Evolutionary conservation across 352 stramenopile species (phyloP).

Genomic region (Pythium coloratum): DNA sequence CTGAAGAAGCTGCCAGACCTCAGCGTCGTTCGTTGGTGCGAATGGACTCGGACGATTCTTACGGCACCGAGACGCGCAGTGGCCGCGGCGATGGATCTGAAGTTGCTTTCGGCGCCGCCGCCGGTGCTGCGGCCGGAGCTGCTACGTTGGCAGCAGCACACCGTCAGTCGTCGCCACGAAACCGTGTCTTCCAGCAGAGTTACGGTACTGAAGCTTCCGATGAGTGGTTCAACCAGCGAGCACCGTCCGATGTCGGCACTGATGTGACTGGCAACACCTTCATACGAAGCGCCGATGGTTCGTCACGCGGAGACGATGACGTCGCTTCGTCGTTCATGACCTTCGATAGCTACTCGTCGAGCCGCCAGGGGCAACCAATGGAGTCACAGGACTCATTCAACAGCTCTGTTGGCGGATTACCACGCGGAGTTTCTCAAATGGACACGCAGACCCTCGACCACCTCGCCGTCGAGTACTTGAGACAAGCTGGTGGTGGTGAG

Average conservation of each 20-base stretch:
- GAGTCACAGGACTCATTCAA: conserved; percentile 20
- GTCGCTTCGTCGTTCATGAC: conserved; percentile 27
- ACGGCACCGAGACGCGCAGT: conserved; percentile 5
- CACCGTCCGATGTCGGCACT: conserved; percentile 23
- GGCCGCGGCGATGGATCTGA: conserved; percentile 3
- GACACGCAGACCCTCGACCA: conserved; percentile 22
- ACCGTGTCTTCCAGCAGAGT: conserved; percentile 7
- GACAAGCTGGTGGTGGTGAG: conserved; percentile 28
- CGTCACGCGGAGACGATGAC: conserved; percentile 19
- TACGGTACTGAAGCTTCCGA: conserved; percentile 15
- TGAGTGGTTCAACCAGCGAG: conserved; percentile 27
- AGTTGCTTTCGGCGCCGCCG: not conserved
- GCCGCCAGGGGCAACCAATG: conserved; percentile 4
- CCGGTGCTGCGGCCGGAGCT: not conserved
- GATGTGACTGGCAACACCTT: conserved; percentile 9
- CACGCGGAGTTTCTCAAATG: conserved; percentile 2
- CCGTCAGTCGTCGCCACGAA: conserved; percentile 1
- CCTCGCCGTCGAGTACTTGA: conserved; percentile 32
- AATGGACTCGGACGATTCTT: conserved; percentile 27
- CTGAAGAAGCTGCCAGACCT: conserved; percentile 11
- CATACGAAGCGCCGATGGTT: conserved; percentile 1
- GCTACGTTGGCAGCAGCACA: conserved; percentile 2
- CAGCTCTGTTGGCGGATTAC: not conserved
- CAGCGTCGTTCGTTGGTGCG: conserved; percentile 18
- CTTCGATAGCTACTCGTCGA: conserved; percentile 25